Base-by-base conservation (phyloP, 106 monocot genomes). In the Cymbidium sinense region DNA sequence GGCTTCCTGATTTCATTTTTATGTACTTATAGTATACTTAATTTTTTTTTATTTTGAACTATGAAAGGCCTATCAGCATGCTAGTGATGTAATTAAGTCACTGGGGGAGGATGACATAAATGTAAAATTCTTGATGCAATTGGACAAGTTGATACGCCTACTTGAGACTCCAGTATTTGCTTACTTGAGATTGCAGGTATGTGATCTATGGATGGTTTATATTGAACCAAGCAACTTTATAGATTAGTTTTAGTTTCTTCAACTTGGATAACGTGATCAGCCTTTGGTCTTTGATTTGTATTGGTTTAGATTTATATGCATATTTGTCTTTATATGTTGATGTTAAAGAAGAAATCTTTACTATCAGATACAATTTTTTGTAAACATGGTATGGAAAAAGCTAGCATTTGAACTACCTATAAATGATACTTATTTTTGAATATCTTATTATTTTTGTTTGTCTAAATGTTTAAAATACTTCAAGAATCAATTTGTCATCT, bases 141-240 rank as follows among this genome's bases (percentile, higher is more conserved):
- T 99, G n/a, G 99, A 99, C 81, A 95, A 91, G 80, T 85, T 99
- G 71, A 87, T 99, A 43, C 95, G 88, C 54, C 73, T 99, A 29
- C 77, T 95, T 50, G 95, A 99, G 82, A 95, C 99, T 69, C 99
- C 99, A 62, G 89, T 95, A 41, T 99, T 99, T 84, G 81, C 93
- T 81, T 95, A 93, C 72, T 78, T 99, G 50, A 90, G 99, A 85
- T 89, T 99, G 79, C 99, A 99, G 95, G 99, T 99, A 81, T 37
- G 35, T 78, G 7, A 27, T 25, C 10, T 35, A 75, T 75, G 34
- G n/a, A 72, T 67, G 55, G 50, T 21, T 33, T 52, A 8, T 65
- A 6, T 47, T 20, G 15, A 28, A 37, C 28, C 27, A 17, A 7
- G 43, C 44, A 51, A 58, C 54, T 51, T 58, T 43, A 19, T 67